A percentile compares a stretch with the other conserved stretches of the same genome.
Evolutionary conservation across 345 rosid genomes (phyloP).

Genomic region (Physaria fendleri): DNA sequence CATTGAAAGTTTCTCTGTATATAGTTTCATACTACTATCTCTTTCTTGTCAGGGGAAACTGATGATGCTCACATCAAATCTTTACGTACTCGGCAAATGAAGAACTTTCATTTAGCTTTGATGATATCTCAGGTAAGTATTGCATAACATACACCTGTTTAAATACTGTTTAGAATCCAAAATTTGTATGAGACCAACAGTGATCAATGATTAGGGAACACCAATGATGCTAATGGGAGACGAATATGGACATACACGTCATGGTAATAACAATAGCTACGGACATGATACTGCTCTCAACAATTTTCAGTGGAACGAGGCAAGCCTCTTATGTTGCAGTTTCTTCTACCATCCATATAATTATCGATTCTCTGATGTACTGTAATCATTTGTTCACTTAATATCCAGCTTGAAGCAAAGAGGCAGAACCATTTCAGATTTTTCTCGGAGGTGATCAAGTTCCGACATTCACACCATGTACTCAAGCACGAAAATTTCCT

Average conservation of each 20-base stretch:
- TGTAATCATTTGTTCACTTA: not conserved
- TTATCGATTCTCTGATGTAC: not conserved
- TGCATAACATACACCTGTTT: not conserved
- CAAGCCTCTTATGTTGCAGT: conserved; percentile 13
- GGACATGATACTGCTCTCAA: conserved; percentile 85
- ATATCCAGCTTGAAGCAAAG: conserved; percentile 47
- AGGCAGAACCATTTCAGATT: conserved; percentile 64
- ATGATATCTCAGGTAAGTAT: conserved; percentile 74
- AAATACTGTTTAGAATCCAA: not conserved
- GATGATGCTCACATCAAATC: conserved; percentile 50
- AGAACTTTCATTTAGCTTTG: conserved; percentile 83
- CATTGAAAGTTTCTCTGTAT: not conserved
- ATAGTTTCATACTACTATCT: not conserved
- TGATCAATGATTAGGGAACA: conserved; percentile 49
- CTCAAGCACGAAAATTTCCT: conserved; percentile 63
- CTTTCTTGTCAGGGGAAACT: conserved; percentile 62
- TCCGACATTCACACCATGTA: conserved; percentile 42
- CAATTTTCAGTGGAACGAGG: conserved; percentile 81
- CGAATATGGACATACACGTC: conserved; percentile 82
- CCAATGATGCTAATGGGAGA: conserved; percentile 99
- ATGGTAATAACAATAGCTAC: conserved; percentile 92
- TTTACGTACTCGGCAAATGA: conserved; percentile 79
- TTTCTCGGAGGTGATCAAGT: conserved; percentile 69
- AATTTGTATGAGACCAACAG: not conserved
- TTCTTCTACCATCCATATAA: not conserved